Percentiles rank a stretch among this genome's conserved stretches.
Evolutionary conservation across 805 yeast species (phyloP).

Genomic region (Maudiozyma bulderi): DNA sequence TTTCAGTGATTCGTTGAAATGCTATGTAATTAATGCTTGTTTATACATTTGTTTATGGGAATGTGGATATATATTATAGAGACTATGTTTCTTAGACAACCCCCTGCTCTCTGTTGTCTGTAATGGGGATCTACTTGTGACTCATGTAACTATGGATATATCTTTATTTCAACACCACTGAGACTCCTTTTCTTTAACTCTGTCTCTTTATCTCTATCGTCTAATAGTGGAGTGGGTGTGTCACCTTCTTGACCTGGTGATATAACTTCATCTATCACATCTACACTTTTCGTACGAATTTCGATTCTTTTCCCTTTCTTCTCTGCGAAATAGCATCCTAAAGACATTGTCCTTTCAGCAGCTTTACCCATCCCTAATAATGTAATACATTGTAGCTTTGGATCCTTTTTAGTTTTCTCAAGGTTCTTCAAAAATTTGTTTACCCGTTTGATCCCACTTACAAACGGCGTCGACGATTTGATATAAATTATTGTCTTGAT

Average conservation of each 20-base stretch:
- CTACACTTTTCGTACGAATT: conserved; percentile 51
- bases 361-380: conserved; percentile 73
- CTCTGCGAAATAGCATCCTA: conserved; percentile 51
- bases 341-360: conserved; percentile 49
- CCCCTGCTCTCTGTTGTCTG: too few species aligned
- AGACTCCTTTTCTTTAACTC: conserved; percentile 30
- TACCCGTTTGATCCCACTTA: conserved; percentile 62
- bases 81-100: too few species aligned
- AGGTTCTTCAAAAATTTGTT: conserved; percentile 42
- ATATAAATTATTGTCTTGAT: conserved; percentile 45
- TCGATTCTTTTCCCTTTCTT: conserved; percentile 46
- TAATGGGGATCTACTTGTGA: too few species aligned
- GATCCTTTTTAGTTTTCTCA: conserved; percentile 22
- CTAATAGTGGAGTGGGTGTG: conserved; percentile 14
- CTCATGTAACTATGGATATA: conserved; percentile 18
- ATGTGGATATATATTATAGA: too few species aligned
- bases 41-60: too few species aligned
- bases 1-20: too few species aligned
- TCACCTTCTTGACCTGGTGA: conserved; percentile 16
- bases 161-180: conserved; percentile 36
- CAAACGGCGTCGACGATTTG: conserved; percentile 58
- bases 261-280: conserved; percentile 62
- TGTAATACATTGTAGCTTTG: conserved; percentile 37
- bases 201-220: conserved; percentile 28
- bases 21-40: too few species aligned